Conservation (phyloP, 495 filamentous ascomycete genomes). For the Hypoxylon fragiforme region DNA sequence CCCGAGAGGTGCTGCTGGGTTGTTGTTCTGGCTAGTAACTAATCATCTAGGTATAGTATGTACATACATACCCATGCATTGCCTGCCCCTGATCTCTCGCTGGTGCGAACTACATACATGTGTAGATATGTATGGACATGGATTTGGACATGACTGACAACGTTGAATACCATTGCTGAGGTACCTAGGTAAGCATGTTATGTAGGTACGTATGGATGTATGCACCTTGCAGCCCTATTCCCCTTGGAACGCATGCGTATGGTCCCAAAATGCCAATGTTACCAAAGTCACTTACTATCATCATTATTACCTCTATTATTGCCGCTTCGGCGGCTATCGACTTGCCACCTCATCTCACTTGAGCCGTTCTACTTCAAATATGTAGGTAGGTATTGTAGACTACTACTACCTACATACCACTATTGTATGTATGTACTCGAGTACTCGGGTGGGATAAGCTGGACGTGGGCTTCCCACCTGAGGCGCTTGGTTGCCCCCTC, state of each 20-base stretch:
- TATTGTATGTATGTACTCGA: too few species aligned
- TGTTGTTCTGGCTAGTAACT: background rate
- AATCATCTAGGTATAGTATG: background rate
- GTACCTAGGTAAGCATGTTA: slow-evolving; percentile 14
- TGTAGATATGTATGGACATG: slow-evolving; percentile 2
- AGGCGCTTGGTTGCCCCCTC: slow-evolving; percentile 21
- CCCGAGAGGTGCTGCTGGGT: slow-evolving; percentile 32
- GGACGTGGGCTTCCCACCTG: slow-evolving; percentile 24
- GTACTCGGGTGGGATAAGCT: slow-evolving; percentile 11
- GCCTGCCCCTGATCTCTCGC: slow-evolving; percentile 20
- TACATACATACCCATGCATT: slow-evolving; percentile 2
- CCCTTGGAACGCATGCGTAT: slow-evolving; percentile 16
- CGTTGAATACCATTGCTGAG: slow-evolving; percentile 15
- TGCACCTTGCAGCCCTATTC: slow-evolving; percentile 33
- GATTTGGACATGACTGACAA: slow-evolving; percentile 5
- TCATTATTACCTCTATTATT: slow-evolving; percentile 10
- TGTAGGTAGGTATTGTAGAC: too few species aligned
- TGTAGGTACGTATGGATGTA: background rate
- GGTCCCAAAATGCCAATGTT: slow-evolving; percentile 2
- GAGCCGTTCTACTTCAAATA: background rate
- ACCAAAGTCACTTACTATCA: slow-evolving; percentile 20
- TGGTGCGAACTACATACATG: slow-evolving; percentile 8
- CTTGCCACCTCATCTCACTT: slow-evolving; percentile 24
- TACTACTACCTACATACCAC: too few species aligned
- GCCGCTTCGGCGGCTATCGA: slow-evolving; percentile 27